These are phyloP conservation scores for Spinacia oleracea DNA, from an alignment of 179 eudicot species.

Conservation along the genomic window DNA sequence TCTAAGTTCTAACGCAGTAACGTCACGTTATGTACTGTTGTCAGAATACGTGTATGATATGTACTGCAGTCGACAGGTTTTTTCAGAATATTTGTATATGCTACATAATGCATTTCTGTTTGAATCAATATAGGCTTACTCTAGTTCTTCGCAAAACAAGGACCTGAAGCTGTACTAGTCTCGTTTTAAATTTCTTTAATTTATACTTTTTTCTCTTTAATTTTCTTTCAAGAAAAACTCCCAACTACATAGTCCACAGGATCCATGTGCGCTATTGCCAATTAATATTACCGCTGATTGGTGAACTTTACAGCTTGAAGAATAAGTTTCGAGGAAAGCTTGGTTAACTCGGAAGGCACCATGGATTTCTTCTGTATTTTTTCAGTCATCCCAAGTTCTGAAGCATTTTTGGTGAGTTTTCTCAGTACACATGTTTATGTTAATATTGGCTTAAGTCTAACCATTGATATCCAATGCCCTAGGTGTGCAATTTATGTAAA, in stretches of 20 bases:
- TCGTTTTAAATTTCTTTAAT: not conserved
- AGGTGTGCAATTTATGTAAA: conserved; percentile 5
- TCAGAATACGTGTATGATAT: too few relatives aligned
- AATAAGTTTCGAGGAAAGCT: not conserved
- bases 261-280: not conserved
- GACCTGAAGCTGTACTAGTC: not conserved
- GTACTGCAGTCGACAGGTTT: too few relatives aligned
- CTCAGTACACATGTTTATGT: not conserved
- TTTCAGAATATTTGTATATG: too few relatives aligned
- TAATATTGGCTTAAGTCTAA: not conserved
- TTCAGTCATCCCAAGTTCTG: not conserved
- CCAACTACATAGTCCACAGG: too few relatives aligned
- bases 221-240: too few relatives aligned
- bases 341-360: conserved; percentile 4
- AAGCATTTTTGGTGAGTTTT: conserved; percentile 12
- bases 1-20: not conserved
- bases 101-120: not conserved
- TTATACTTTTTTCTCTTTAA: not conserved
- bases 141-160: not conserved
- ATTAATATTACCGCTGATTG: not conserved
- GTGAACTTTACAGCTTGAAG: not conserved
- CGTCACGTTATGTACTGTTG: too few relatives aligned
- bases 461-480: not conserved
- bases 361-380: not conserved
- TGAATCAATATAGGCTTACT: not conserved